Evolutionary conservation across 345 rosid species (phyloP).

Genomic region (Syzygium oleosum): DNA sequence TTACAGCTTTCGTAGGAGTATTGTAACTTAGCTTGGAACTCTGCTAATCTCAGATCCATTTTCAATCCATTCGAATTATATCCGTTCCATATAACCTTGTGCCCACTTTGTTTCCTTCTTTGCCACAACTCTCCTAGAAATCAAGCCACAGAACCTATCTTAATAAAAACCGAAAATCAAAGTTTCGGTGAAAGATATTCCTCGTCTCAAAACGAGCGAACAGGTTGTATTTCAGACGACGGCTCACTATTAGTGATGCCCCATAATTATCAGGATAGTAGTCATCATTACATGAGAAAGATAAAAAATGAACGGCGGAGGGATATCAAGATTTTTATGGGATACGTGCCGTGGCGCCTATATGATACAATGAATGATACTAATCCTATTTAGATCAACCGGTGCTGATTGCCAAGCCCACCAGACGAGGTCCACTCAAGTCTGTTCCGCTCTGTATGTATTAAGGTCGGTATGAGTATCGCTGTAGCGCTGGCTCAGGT

Average conservation of each 20-base stretch:
- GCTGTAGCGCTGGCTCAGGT: constrained; percentile 60
- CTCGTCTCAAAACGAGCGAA: too few species aligned
- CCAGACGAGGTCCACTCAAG: constrained; percentile 1
- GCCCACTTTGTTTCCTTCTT: too few species aligned
- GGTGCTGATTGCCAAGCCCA: not conserved
- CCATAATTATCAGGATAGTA: not conserved
- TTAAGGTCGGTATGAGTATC: constrained; percentile 65
- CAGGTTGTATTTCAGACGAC: not conserved
- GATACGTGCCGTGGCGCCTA: not conserved
- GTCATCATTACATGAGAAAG: not conserved
- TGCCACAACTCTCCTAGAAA: too few species aligned
- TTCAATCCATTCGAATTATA: too few species aligned
- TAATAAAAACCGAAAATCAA: too few species aligned
- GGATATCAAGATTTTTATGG: not conserved
- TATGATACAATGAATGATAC: not conserved
- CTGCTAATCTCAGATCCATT: too few species aligned
- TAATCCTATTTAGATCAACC: not conserved
- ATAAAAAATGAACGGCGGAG: not conserved
- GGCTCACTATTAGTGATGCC: not conserved
- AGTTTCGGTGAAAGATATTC: too few species aligned
- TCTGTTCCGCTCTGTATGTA: constrained; percentile 22
- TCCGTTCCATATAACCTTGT: too few species aligned
- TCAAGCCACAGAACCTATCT: too few species aligned
- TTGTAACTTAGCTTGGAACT: too few species aligned
- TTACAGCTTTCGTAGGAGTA: too few species aligned